Evolutionary conservation across 2,329 filamentous ascomycete species (phyloP).

Genomic region (Tolypocladium tundrense): DNA sequence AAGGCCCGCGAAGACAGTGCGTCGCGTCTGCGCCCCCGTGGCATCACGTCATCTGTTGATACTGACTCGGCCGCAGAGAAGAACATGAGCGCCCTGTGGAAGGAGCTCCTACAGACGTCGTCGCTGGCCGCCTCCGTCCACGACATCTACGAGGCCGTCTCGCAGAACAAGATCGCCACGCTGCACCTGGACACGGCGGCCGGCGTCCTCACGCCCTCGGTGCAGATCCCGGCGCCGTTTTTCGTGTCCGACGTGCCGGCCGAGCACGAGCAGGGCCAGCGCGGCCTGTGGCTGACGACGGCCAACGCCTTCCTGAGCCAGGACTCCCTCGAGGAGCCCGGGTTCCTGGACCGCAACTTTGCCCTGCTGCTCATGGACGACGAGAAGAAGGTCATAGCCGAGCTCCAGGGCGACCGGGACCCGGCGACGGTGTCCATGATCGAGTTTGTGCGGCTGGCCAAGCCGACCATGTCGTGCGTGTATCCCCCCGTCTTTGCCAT

Average conservation of each 20-base stretch:
- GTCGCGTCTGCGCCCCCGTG: constrained; percentile 11
- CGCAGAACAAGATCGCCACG: constrained; percentile 76
- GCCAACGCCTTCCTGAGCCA: constrained; percentile 65
- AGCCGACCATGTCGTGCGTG: constrained; percentile 51
- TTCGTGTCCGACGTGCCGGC: constrained; percentile 66
- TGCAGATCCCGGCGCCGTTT: constrained; percentile 54
- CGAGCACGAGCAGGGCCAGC: constrained; percentile 57
- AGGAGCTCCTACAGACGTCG: constrained; percentile 59
- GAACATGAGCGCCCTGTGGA: constrained; percentile 59
- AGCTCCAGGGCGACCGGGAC: constrained; percentile 67
- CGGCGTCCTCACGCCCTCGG: constrained; percentile 49
- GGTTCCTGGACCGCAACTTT: constrained; percentile 74
- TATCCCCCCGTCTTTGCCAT: background rate
- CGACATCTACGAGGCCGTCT: constrained; percentile 72
- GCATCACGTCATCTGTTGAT: background rate
- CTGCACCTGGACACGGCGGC: constrained; percentile 59
- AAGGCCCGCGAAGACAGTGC: constrained; percentile 61
- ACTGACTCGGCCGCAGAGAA: constrained; percentile 25
- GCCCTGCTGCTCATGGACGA: constrained; percentile 77
- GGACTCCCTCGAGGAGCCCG: constrained; percentile 55
- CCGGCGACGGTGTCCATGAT: constrained; percentile 68
- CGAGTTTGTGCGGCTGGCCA: constrained; percentile 69
- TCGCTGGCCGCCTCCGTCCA: constrained; percentile 75
- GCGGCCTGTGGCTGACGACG: constrained; percentile 78
- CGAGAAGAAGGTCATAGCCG: constrained; percentile 60